These are phyloP conservation scores for Fusarium tanahbumbuense DNA, from an alignment of 2,329 filamentous ascomycete species.

Conservation along the genomic window DNA sequence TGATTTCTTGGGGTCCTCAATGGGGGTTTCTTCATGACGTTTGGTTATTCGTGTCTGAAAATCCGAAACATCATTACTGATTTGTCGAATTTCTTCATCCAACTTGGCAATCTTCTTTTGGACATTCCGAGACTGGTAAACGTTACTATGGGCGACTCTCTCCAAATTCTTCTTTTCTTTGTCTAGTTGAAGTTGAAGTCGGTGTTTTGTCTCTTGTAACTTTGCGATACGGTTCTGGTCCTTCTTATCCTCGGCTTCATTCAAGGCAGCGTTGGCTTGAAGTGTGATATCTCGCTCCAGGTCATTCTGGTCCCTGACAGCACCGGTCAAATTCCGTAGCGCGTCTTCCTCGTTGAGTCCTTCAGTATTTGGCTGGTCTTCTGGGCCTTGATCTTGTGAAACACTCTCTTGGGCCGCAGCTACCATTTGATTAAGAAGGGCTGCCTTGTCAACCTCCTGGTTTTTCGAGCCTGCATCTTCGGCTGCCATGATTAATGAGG, in stretches of 20 bases:
- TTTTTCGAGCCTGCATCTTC: constrained; percentile 39
- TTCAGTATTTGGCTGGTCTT: constrained; percentile 31
- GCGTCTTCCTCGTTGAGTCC: constrained; percentile 68
- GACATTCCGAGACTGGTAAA: constrained; percentile 66
- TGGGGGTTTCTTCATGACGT: constrained; percentile 68
- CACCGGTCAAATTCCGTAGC: constrained; percentile 71
- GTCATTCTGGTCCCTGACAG: constrained; percentile 87
- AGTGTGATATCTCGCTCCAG: constrained; percentile 85
- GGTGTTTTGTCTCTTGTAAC: constrained; percentile 64
- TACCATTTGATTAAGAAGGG: constrained; percentile 48
- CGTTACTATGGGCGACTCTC: constrained; percentile 55
- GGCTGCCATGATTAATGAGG: constrained; percentile 43
- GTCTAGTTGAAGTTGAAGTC: constrained; percentile 73
- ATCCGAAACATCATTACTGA: constrained; percentile 79
- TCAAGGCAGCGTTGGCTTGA: constrained; percentile 69
- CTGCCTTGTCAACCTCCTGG: constrained; percentile 41
- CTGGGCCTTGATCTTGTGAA: constrained; percentile 17
- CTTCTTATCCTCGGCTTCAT: constrained; percentile 71
- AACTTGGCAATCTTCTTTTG: constrained; percentile 75
- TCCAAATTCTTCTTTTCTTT: constrained; percentile 62
- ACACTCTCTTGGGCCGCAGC: constrained; percentile 47
- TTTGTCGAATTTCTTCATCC: constrained; percentile 70
- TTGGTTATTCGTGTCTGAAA: constrained; percentile 85
- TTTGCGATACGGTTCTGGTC: constrained; percentile 73
- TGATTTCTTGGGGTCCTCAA: constrained; percentile 55